Base-by-base conservation (phyloP, 225 moss, liverwort and hornwort genomes). In the Lunularia cruciata region DNA sequence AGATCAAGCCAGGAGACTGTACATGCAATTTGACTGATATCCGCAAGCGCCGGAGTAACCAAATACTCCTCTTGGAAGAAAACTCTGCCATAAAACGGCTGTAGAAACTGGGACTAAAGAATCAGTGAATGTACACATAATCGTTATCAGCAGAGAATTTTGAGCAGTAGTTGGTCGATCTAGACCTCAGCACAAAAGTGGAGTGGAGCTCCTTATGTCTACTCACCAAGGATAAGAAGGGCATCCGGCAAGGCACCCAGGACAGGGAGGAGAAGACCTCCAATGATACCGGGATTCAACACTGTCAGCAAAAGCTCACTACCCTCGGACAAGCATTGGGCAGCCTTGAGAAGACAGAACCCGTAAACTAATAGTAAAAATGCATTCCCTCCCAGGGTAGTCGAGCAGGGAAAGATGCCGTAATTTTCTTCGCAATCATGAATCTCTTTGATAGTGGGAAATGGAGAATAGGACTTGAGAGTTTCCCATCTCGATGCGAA, bases 241-340 rank as follows among this genome's bases (percentile, higher is more conserved):
- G 92, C 92, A 72, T 98, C 96, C 6, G 96, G 96, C 6, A 90
- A 79, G 28, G 92, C 90, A 13, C 92, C 90, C 3, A 96, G 78
- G 19, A 98, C 81, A 40, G 96, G 96, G 26, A 98, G 80, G n/a
- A 98, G 85, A 40, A 98, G 89, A 46, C 96, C 96, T 16, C 92
- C 96, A 22, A 92, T 83, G 4, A 98, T 71, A 6, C 92, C 92
- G 0, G 92, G 96, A 38, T 70, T 79, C 77, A 87, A 47, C 9
- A 98, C 92, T 0, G 86, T 80, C 62, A 98, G 72, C 77, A 98
- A 74, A 5, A 89, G 74, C 87, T 92, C 96, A 56, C 96, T 98
- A 8, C 92, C 96, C 0, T 76, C 73, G 2, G 92, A 92, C 72
- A 98, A 65, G 47, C 80, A 78, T 67, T 79, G 71, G n/a, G 92